Evolutionary conservation across 1,284 basidiomycete genomes (phyloP), one percentile per base, ranked within the genome.

Genomic region (Psilocybe mexicana): DNA sequence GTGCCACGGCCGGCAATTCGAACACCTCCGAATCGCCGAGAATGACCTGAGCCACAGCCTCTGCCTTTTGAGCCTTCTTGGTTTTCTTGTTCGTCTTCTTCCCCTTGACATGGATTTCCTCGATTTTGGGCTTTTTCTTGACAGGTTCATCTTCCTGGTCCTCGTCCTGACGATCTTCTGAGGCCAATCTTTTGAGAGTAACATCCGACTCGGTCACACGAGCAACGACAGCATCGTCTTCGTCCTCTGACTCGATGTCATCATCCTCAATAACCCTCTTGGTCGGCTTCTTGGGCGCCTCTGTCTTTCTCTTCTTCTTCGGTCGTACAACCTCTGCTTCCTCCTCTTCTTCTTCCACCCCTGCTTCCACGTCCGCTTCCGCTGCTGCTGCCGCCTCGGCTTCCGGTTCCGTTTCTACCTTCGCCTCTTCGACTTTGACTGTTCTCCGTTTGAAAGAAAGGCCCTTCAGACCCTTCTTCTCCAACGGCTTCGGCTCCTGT

Each of bases 401-500:
- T 30, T 72, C 72, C 49, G 72, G 70, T 33, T 72, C 69, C 42
- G 60, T 40, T 45, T 65, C 49, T 64, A 49, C 64, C 61, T 52
- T 61, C 43, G 54, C 77, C 66, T 79, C 79, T 58, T 77, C 59
- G 52, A 65, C 57, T 54, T 57, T 55, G 10, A 68, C 73, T 68
- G 82, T 83, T 56, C 76, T 78, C 72, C 85, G 88, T 71, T 83
- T 85, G 70, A 90, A 89, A 53, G 87, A 88, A 65, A 90, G 65
- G 2, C 82, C 83, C 68, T 86, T 86, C 67, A 89, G 71, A 3
- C 81, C 79, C 59, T 70, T 72, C 66, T 72, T 77, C 69, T 78
- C 79, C 23, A 64, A 58, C 43, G 67, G 67, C 65, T 69, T 73
- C 52, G 52, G 53, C 65, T 69, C 70, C 40, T 57, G 59, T 63